Conservation (phyloP, 345 rosid species). For the Brassica napus region Da-Ae NC_063446.1:10118501-10119000, state of each 20-base stretch:
- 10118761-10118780: constrained; percentile 83
- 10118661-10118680: constrained; percentile 2
- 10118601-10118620: constrained; percentile 92
- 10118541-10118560: constrained; percentile 93
- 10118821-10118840: constrained; percentile 85
- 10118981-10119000: constrained; percentile 83
- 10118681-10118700: background rate
- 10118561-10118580: constrained; percentile 89
- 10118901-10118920: background rate
- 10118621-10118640: constrained; percentile 75
- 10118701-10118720: constrained; percentile 60
- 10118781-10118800: constrained; percentile 83
- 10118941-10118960: no score
- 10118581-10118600: constrained; percentile 86
- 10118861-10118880: constrained; percentile 92
- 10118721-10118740: constrained; percentile 88
- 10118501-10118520: constrained; percentile 90
- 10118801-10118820: constrained; percentile 96
- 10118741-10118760: constrained; percentile 94
- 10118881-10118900: constrained; percentile 93
- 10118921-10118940: background rate
- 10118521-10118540: constrained; percentile 88
- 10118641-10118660: background rate
- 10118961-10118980: no score
- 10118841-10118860: constrained; percentile 83